Base-by-base conservation (phyloP, 495 filamentous ascomycete genomes). In the Hypoxylon lienhwacheense region DNA sequence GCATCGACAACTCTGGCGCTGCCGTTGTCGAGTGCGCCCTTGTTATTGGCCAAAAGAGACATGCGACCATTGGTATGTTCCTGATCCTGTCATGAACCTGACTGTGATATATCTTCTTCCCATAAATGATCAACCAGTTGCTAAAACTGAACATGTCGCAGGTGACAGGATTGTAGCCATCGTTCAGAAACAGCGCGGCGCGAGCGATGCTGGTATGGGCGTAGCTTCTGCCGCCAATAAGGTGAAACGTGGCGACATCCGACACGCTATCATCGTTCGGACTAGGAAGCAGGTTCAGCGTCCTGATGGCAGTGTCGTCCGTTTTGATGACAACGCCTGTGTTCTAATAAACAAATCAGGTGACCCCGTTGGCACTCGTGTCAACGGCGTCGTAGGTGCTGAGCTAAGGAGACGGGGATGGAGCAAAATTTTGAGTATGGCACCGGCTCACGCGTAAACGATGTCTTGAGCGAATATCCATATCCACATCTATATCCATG, bases 1-100 rank as follows among this genome's bases (percentile, higher is more conserved):
- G 95, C 84, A 97, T 99, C 84, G 95, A 99, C 86, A 99, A 99
- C 80, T 97, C 95, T 40, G 95, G 95, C 67, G 95, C 95, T 64
- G 91, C 95, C 52, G 74, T 99, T 60, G 95, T 97, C 75, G 95
- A 99, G 74, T 99, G 95, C 75, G 87, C 88, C 66, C 84, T 89
- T 67, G 88, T 97, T 36, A 72, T 97, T 60, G 88, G 87, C 68
- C 92, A 92, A 81, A 95, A 96, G 75, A 78, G 86, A 48, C 79
- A 85, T 53, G 95, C 93, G 37, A 89, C 85, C 47, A 89, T 99
- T 67, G 95, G 95, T 97, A 80, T 61, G 82, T 66, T 14, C n/a
- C 10, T 19, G 19, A 10, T 39, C 11, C 40, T 19, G 11, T 25
- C 17, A 4, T 35, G 7, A 33, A 29, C 16, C 36, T 14, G n/a